phyloP scores from a whole-genome alignment of 202 grass and related monocot genomes.

The Panicum hallii region DNA sequence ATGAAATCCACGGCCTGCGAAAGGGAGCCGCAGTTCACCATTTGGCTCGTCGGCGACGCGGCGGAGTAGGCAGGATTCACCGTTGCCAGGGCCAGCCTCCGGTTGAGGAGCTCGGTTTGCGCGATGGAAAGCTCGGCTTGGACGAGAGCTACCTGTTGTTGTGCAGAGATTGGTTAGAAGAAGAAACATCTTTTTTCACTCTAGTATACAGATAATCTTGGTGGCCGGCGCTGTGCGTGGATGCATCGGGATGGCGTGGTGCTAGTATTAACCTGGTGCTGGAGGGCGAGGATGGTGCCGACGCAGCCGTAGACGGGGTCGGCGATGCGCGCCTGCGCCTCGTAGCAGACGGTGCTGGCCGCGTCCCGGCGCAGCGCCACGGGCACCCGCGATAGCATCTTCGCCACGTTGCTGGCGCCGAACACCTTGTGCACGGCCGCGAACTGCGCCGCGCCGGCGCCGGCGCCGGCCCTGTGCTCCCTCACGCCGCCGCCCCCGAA shows the following conservation, averaged over 20 bases:
- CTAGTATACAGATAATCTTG: too few relatives aligned
- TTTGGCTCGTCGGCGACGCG: slow-evolving; percentile 45
- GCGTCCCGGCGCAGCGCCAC: slow-evolving; percentile 55
- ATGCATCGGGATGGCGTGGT: not conserved
- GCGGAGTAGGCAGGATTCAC: slow-evolving; percentile 61
- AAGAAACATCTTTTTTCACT: not conserved
- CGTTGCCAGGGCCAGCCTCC: slow-evolving; percentile 55
- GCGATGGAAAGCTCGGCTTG: slow-evolving; percentile 74
- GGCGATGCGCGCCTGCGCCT: slow-evolving; percentile 83
- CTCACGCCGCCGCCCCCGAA: slow-evolving; percentile 51
- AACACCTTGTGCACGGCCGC: slow-evolving; percentile 78
- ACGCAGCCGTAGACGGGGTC: slow-evolving; percentile 94
- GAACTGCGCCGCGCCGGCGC: slow-evolving; percentile 57
- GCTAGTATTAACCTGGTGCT: slow-evolving; percentile 64
- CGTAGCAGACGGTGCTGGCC: slow-evolving; percentile 82
- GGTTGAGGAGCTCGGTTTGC: slow-evolving; percentile 73
- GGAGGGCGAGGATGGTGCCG: slow-evolving; percentile 78
- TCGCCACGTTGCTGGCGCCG: slow-evolving; percentile 91
- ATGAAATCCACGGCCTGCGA: slow-evolving; percentile 50
- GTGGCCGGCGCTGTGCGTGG: not conserved
- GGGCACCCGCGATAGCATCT: slow-evolving; percentile 78
- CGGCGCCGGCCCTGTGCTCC: slow-evolving; percentile 26
- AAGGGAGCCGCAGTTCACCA: slow-evolving; percentile 44
- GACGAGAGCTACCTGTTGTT: slow-evolving; percentile 66
- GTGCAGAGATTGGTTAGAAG: not conserved